Evolutionary conservation across 1,139 yeast species (phyloP), one percentile per base, ranked within the genome.

Genomic region (Sugiyamaella castrensis): DNA sequence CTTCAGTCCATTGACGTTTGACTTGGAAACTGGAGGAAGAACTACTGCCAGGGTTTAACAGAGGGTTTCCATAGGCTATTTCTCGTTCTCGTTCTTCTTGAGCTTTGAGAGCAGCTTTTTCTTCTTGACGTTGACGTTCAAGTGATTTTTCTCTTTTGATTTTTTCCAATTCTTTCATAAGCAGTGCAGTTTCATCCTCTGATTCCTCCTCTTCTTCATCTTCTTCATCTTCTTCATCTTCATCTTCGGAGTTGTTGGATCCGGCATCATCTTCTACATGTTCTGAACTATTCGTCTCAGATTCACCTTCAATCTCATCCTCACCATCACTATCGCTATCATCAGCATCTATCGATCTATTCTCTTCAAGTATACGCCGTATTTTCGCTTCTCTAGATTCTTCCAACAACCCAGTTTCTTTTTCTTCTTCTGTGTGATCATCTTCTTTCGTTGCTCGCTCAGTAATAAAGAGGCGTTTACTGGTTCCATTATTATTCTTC

Each of bases 81-180:
- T 67, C 71, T n/a, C 65, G 64, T 16, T 63, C 65, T 10, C 43
- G 33, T 16, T 39, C 64, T 30, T 69, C 70, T 16, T 65, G 67
- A 16, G 66, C 68, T 31, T 66, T 64, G 15, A 59, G 55, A n/a
- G 47, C 61, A 15, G 55, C 57, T 13, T 58, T 59, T 29, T 60
- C 64, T 45, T 70, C 70, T 50, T 67, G 63, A 4, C 57, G 49
- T 41, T 57, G 55, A 50, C 62, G 63, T 28, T 66, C 66, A 26
- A 64, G 67, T 34, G 70, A 71, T 53, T 77, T 63, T 53, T 77
- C 81, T 34, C 65, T 63, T 57, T 73, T 72, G 53, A 82, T 73
- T 55, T 76, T 76, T 35, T 74, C 77, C 24, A 84, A 68, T 59
- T 85, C 91, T 37, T 71, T 68, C 58, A 76, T 60, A 12, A 81